phyloP scores from a whole-genome alignment of 768 basidiomycete genomes.

The Kondoa malvinella region DNA sequence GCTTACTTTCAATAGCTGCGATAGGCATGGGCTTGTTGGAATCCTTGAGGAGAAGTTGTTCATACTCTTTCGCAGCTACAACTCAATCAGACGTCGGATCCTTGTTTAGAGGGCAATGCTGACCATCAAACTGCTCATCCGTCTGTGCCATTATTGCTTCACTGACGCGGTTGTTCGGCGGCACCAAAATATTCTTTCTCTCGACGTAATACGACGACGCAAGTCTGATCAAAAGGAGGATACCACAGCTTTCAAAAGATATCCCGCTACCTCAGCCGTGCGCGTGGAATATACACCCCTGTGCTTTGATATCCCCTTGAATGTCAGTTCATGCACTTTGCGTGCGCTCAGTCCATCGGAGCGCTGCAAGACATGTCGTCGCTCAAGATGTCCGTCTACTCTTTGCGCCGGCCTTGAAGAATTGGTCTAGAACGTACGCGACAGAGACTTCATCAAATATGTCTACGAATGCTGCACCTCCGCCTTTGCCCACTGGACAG shows the following conservation, averaged over 20 bases:
- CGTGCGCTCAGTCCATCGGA: neutral
- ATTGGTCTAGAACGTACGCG: neutral
- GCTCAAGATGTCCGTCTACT: neutral
- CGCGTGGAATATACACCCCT: neutral
- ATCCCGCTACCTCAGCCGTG: too few species aligned
- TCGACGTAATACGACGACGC: too few species aligned
- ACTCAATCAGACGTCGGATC: neutral
- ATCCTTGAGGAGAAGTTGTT: slow-evolving; percentile 9
- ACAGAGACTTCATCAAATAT: neutral
- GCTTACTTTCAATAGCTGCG: slow-evolving; percentile 25
- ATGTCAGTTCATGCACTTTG: neutral
- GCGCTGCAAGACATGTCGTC: neutral
- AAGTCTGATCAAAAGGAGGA: too few species aligned
- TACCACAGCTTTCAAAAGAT: too few species aligned
- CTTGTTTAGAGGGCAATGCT: neutral
- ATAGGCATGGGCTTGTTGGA: slow-evolving; percentile 20
- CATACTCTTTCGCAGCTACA: neutral
- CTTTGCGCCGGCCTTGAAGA: neutral
- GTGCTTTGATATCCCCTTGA: neutral
- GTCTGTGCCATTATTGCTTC: neutral
- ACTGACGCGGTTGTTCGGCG: neutral
- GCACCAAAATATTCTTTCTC: too few species aligned
- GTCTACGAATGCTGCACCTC: neutral
- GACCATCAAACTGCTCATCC: neutral
- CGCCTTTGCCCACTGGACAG: neutral